Conservation (phyloP, 2,329 filamentous ascomycete species). For the Hyphodiscus sp. region DNA sequence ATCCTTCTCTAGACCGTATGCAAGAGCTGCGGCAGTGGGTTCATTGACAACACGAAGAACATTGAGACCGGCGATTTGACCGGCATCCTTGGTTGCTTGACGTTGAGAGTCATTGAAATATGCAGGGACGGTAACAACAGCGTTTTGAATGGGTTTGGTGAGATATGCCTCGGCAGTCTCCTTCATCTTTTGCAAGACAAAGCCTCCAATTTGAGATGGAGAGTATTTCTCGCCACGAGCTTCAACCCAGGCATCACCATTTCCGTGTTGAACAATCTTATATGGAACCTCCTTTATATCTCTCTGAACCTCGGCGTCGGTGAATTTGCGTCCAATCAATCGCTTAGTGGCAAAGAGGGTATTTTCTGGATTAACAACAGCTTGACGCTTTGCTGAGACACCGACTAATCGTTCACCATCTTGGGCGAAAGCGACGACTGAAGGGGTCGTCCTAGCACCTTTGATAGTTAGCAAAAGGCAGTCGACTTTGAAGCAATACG, state of each 20-base stretch:
- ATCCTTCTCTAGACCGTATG: constrained; percentile 95
- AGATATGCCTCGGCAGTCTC: constrained; percentile 94
- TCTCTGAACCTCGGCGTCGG: constrained; percentile 85
- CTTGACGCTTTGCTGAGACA: constrained; percentile 96
- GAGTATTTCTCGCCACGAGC: constrained; percentile 94
- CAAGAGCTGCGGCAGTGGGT: constrained; percentile 90
- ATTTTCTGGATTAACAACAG: constrained; percentile 97
- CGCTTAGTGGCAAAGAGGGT: constrained; percentile 98
- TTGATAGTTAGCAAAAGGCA: constrained; percentile 6
- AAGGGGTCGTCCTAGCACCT: constrained; percentile 88
- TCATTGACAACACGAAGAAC: constrained; percentile 98
- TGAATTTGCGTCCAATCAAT: constrained; percentile 97
- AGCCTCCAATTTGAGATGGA: constrained; percentile 95
- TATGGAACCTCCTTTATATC: constrained; percentile 97
- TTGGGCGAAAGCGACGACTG: constrained; percentile 90
- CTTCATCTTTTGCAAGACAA: constrained; percentile 98
- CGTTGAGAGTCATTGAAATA: constrained; percentile 99
- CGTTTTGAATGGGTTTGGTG: constrained; percentile 86
- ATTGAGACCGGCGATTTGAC: constrained; percentile 92
- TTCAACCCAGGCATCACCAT: constrained; percentile 94
- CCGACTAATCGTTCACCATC: constrained; percentile 94
- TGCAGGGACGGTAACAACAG: constrained; percentile 91
- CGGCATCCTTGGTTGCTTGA: constrained; percentile 96
- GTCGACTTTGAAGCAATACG: constrained; percentile 13
- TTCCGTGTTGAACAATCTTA: constrained; percentile 96